Evolutionary conservation across 2,329 filamentous ascomycete genomes (phyloP).

Genomic region (Ascochyta lentis): DNA sequence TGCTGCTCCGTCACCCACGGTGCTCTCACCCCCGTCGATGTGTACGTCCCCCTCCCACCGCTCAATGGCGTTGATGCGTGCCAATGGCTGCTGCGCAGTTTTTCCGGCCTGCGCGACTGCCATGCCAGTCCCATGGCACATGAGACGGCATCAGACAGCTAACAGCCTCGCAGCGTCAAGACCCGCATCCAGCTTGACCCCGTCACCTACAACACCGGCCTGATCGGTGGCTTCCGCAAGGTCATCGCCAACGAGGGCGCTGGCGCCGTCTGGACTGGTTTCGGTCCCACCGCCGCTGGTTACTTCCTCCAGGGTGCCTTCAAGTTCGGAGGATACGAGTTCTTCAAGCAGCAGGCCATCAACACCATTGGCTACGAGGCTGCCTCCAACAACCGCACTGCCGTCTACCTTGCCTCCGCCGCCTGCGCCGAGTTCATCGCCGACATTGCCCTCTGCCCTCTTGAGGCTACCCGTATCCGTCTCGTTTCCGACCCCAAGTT

Average conservation of each 20-base stretch:
- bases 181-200: slow-evolving; percentile 94
- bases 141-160: slow-evolving; percentile 15
- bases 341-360: slow-evolving; percentile 94
- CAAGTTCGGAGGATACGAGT: slow-evolving; percentile 95
- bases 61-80: slow-evolving; percentile 6
- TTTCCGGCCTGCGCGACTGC: slow-evolving; percentile 19
- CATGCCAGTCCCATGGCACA: slow-evolving; percentile 23
- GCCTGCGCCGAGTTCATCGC: slow-evolving; percentile 70
- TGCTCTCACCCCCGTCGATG: slow-evolving; percentile 96
- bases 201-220: slow-evolving; percentile 83
- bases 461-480: slow-evolving; percentile 92
- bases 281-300: slow-evolving; percentile 83
- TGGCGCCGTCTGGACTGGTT: slow-evolving; percentile 83
- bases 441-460: slow-evolving; percentile 85
- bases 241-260: slow-evolving; percentile 80
- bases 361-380: slow-evolving; percentile 72
- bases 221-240: slow-evolving; percentile 86
- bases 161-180: slow-evolving; percentile 73
- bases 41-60: slow-evolving; percentile 70
- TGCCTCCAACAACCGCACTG: slow-evolving; percentile 78
- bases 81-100: slow-evolving; percentile 38
- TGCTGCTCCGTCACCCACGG: slow-evolving; percentile 99
- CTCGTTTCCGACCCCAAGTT: slow-evolving; percentile 88
- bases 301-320: slow-evolving; percentile 95
- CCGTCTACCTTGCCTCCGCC: slow-evolving; percentile 76